phyloP scores from a whole-genome alignment of 2,329 filamentous ascomycete species.

The Curvularia verruculosa region DNA sequence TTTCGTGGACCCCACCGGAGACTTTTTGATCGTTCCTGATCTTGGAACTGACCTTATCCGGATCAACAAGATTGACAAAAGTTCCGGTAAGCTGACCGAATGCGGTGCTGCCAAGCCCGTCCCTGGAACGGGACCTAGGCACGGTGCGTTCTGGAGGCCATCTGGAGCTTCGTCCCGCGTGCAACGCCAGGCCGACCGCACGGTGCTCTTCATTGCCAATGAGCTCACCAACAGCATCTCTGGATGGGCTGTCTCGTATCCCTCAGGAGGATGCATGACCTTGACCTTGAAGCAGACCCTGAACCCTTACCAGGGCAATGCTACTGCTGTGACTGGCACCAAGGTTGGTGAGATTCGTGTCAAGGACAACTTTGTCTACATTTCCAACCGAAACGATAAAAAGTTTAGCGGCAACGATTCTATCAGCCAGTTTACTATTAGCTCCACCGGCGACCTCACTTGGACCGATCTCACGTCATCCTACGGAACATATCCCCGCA shows the following conservation, averaged over 20 bases:
- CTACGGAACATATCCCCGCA: constrained; percentile 44
- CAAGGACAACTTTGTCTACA: constrained; percentile 44
- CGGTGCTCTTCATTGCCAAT: constrained; percentile 42
- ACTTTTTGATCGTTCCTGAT: constrained; percentile 59
- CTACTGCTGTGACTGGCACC: constrained; percentile 33
- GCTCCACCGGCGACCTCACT: constrained; percentile 32
- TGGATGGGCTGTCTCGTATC: constrained; percentile 40
- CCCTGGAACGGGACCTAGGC: constrained; percentile 60
- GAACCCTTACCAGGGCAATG: constrained; percentile 41
- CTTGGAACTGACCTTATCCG: constrained; percentile 62
- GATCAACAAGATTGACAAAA: constrained; percentile 58
- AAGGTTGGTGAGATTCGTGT: constrained; percentile 45
- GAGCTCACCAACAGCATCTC: constrained; percentile 44
- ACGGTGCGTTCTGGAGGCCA: constrained; percentile 58
- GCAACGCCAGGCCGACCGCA: constrained; percentile 25
- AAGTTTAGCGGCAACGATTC: constrained; percentile 44
- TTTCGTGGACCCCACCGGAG: constrained; percentile 57
- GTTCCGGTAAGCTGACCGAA: constrained; percentile 54
- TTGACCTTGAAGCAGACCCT: constrained; percentile 41
- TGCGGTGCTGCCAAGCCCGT: constrained; percentile 53
- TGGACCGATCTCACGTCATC: constrained; percentile 41
- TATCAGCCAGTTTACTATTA: constrained; percentile 44
- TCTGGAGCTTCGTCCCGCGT: constrained; percentile 24
- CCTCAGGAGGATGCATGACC: constrained; percentile 38
- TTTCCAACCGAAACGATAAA: constrained; percentile 47